phyloP scores from a whole-genome alignment of 345 rosid genomes.

The Acer yangbiense region DNA sequence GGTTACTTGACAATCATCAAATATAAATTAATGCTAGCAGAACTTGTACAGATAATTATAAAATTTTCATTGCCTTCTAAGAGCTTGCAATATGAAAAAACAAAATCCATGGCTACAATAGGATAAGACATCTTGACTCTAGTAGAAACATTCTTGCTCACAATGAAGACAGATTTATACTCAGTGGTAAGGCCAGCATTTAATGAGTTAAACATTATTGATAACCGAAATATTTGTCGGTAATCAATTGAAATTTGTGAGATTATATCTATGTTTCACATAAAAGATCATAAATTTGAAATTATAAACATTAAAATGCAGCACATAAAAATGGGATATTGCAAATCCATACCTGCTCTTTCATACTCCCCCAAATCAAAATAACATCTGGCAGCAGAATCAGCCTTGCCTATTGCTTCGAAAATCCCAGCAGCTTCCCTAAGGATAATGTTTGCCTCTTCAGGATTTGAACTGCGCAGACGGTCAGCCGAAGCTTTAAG shows the following conservation, averaged over 20 bases:
- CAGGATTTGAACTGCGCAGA: slow-evolving; percentile 34
- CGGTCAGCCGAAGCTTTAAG: slow-evolving; percentile 45
- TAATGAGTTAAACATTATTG: not conserved
- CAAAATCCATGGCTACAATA: no score
- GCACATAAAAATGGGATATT: not conserved
- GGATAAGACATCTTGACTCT: not conserved
- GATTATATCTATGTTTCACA: not conserved
- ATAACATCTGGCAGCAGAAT: slow-evolving; percentile 50
- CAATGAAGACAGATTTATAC: not conserved
- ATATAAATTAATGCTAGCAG: not conserved
- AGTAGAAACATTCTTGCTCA: not conserved
- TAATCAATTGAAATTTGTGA: not conserved
- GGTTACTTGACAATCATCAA: not conserved
- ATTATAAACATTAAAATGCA: not conserved
- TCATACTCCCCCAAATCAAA: slow-evolving; percentile 40
- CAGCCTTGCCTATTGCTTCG: slow-evolving; percentile 46
- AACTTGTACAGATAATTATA: no score
- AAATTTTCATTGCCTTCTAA: no score
- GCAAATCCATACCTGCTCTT: slow-evolving; percentile 35
- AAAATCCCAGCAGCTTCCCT: slow-evolving; percentile 54
- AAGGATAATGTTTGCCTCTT: slow-evolving; percentile 29
- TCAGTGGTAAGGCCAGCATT: not conserved
- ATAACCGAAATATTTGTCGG: not conserved
- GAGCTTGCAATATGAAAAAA: no score
- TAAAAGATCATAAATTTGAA: not conserved